Evolutionary conservation across 2,329 filamentous ascomycete species (phyloP), one percentile per base, ranked within the genome.

Genomic region (Pyricularia grisea): DNA sequence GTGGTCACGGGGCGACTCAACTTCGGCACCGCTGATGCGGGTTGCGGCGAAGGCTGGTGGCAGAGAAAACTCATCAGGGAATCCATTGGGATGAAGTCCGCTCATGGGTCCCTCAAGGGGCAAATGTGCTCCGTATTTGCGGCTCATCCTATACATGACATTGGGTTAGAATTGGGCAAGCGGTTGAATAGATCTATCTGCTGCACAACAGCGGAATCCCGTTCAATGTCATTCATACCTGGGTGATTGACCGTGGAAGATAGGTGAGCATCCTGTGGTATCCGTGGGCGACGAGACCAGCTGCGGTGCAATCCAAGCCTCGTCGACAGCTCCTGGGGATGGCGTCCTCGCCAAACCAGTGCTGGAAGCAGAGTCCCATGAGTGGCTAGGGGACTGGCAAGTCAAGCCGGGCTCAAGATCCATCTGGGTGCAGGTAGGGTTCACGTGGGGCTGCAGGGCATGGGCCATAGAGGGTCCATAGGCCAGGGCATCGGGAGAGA

Each of bases 1-100:
- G 77, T 94, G 89, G 77, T 89, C 86, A 75, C 88, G 80, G 36
- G 87, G 87, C 72, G 84, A 83, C 78, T 67, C 66, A 4, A 58
- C 50, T 14, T 67, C 66, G 28, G 25, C 7, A 25, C 42, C 66
- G 50, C 42, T 55, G 27, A 67, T 30, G 50, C 66, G 66, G 20
- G 50, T 30, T 1, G 63, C 27, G 10, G 28, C 27, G 74, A 83
- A 85, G 65, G 81, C 74, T 68, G 81, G 76, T 65, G 79, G 77
- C 23, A 80, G 72, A 66, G 77, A 69, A 73, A 80, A 79, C 66
- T 81, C 77, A 70, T 80, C 78, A 70, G 65, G 42, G 25, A 80
- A 79, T 65, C 81, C 77, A 70, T 80, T 78, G 70, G 65, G 42
- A 12, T 36, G 65, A 17, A 69, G 70, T 66, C 72, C 70, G 27